Evolutionary conservation across 2,329 filamentous ascomycete genomes (phyloP), one percentile per base, ranked within the genome.

Genomic region (Lasiodiplodia citricola): DNA sequence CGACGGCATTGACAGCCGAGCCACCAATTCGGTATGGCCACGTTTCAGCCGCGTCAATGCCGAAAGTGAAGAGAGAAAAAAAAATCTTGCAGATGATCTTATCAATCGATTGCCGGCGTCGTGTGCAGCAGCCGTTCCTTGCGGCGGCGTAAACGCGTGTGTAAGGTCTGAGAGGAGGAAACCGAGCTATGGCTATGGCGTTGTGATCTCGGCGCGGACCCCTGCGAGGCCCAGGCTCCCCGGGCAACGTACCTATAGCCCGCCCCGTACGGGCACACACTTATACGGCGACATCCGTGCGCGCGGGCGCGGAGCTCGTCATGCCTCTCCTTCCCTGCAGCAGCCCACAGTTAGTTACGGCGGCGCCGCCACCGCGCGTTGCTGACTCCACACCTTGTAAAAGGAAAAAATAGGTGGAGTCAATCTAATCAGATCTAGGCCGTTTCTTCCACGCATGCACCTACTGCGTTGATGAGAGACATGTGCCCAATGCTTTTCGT

Each of bases 1-100:
- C 13, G 14, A 44, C n/a, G 13, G 56, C 21, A 11, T 41, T 35
- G 37, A 44, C 4, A 23, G 5, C 55, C 16, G 11, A 14, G 5
- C 3, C n/a, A n/a, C n/a, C 55, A 5, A 14, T 1, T 4, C 11
- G 28, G 37, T 14, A 28, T 37, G 37, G 41, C 16, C 18, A 41
- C 6, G 56, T 60, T 25, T 44, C n/a, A 37, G 56, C 56, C 56
- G 37, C 56, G 56, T 60, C 37, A 60, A 38, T 5, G 56, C 56
- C 35, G 6, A 3, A 41, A 44, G 56, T 37, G 6, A 10, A 5
- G 16, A 38, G 18, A 11, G 16, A 38, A 10, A 23, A 23, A 23
- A n/a, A 16, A 31, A 57, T 18, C 16, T 28, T n/a, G 10, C 37
- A 4, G 56, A 60, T 44, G 56, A 60, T 60, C 56, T 44, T 41